These are phyloP conservation scores for Jacaranda copaia DNA, from an alignment of 257 asterid genomes.

Conservation along the genomic window DNA sequence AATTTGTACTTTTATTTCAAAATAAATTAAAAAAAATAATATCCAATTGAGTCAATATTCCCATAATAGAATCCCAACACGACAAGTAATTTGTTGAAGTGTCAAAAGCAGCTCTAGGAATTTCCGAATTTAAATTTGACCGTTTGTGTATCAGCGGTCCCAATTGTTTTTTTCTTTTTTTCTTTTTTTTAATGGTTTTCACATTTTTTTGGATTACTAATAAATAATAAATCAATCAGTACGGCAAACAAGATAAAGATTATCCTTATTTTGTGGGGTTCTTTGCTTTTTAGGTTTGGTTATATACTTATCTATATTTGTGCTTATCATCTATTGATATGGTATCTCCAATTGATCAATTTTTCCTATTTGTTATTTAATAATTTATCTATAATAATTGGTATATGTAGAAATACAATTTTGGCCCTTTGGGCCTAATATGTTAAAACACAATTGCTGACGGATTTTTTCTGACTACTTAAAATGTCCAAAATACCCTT, in stretches of 20 bases:
- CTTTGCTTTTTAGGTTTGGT: too few relatives aligned
- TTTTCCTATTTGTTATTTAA: too few relatives aligned
- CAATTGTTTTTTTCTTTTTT: not conserved
- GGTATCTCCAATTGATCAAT: not conserved
- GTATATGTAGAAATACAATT: too few relatives aligned
- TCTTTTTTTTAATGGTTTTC: not conserved
- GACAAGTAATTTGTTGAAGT: not conserved
- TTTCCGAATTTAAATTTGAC: not conserved
- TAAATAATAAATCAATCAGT: not conserved
- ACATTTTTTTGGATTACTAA: too few relatives aligned
- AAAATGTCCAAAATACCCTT: too few relatives aligned
- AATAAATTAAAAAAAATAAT: too few relatives aligned
- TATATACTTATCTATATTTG: too few relatives aligned
- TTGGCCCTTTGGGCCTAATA: too few relatives aligned
- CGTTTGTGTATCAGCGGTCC: not conserved
- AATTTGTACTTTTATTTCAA: not conserved
- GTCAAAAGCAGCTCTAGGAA: not conserved
- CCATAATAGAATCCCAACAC: not conserved
- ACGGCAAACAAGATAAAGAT: not conserved
- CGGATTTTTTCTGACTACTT: too few relatives aligned
- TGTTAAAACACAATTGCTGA: too few relatives aligned
- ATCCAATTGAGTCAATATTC: not conserved
- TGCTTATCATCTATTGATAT: not conserved
- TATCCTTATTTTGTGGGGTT: too few relatives aligned
- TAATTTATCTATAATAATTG: too few relatives aligned